Evolutionary conservation across 176 grass and related monocot genomes (phyloP).

Genomic region (Aegilops speltoides): DNA sequence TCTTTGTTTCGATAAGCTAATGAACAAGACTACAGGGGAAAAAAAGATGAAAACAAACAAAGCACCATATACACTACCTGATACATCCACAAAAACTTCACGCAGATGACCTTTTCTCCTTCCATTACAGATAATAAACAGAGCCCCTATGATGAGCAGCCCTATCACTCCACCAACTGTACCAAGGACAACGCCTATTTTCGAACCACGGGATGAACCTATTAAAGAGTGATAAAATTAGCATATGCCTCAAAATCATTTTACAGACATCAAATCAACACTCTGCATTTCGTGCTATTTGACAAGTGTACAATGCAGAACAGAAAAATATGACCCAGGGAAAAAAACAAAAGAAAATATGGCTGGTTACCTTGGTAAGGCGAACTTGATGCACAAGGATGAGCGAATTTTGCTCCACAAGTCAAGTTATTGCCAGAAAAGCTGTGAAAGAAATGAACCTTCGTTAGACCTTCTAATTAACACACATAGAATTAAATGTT

Average conservation of each 20-base stretch:
- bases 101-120: constrained; percentile 57
- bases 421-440: constrained; percentile 91
- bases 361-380: constrained; percentile 63
- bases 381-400: constrained; percentile 67
- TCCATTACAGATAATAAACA: constrained; percentile 72
- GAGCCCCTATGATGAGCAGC: constrained; percentile 55
- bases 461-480: constrained; percentile 32
- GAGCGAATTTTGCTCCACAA: constrained; percentile 70
- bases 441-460: constrained; percentile 55
- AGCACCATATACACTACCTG: constrained; percentile 47
- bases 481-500: constrained; percentile 12
- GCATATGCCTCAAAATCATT: neutral
- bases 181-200: constrained; percentile 74
- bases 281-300: neutral
- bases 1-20: constrained; percentile 8
- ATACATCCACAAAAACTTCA: constrained; percentile 95
- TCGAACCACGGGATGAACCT: constrained; percentile 67
- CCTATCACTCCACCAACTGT: constrained; percentile 66
- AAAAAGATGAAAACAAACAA: constrained; percentile 11
- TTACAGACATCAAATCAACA: neutral
- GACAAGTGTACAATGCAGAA: constrained; percentile 21
- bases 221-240: constrained; percentile 31
- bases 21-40: neutral
- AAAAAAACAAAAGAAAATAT: neutral
- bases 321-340: neutral